phyloP scores from a whole-genome alignment of 306 rosid genomes.

The Castanea sativa region DNA sequence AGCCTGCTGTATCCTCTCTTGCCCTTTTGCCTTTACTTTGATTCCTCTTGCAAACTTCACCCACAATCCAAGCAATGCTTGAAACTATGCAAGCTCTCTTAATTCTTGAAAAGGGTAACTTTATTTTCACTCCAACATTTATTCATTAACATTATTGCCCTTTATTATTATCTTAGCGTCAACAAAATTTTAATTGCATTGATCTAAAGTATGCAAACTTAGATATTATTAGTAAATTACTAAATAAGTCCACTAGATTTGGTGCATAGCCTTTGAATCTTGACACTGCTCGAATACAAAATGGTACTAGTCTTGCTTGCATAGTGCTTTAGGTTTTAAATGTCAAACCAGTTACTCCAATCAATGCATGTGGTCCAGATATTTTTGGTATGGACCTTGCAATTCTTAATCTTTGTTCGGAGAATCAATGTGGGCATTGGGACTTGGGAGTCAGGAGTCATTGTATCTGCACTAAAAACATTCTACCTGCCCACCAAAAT shows the following conservation, averaged over 20 bases:
- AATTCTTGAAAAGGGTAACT: neutral
- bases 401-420: neutral
- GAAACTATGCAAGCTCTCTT: neutral
- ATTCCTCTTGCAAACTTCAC: conserved; percentile 31
- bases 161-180: too few relatives aligned
- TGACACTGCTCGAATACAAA: neutral
- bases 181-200: too few relatives aligned
- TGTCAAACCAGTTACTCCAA: neutral
- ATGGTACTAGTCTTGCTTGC: too few relatives aligned
- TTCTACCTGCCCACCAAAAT: too few relatives aligned
- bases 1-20: neutral
- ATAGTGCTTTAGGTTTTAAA: neutral
- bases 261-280: too few relatives aligned
- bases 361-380: neutral
- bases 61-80: conserved; percentile 6
- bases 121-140: neutral
- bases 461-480: too few relatives aligned
- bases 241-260: too few relatives aligned
- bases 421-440: neutral
- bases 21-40: conserved; percentile 13
- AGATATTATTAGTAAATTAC: too few relatives aligned
- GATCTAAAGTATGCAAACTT: too few relatives aligned
- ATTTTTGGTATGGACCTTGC: neutral
- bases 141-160: too few relatives aligned
- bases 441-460: neutral